Base-by-base conservation (phyloP, 2,329 filamentous ascomycete species). In the Alternaria brassicae region DNA sequence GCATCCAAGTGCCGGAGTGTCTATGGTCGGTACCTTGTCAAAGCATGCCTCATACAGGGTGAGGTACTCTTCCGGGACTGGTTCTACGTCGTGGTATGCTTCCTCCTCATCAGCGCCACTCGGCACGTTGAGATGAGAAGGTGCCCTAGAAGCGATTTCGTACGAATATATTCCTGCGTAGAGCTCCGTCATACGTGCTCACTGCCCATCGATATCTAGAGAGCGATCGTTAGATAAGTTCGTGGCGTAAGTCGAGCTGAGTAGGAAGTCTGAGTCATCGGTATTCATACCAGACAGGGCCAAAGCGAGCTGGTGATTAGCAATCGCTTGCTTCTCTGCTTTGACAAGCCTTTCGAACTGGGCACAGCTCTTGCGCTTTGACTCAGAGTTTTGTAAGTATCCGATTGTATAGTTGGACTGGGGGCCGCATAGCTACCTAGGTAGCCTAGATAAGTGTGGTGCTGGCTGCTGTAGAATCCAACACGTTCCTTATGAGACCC, bases 241-340 rank as follows among this genome's bases (percentile, higher is more conserved):
- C 6, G 49, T 39, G 36, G 60, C 51, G 34, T 53, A 56, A 3
- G 64, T 53, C 10, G 40, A 48, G 25, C 32, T 49, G 25, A 21
- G 41, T 42, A 56, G 19, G 44, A 17, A 28, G 3, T 42, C 28
- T 9, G 50, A 30, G 15, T 56, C 19, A 2, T 42, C 27, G 7
- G 36, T 28, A 2, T 36, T n/a, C 7, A 58, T 13, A 10, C 47
- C 52, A 8, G 56, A 44, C 15, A 69, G 36, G 12, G n/a, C 47
- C 42, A 58, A 45, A 15, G 62, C 64, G 13, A 68, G 51, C 10
- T 59, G 41, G 25, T 70, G 63, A 42, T 66, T 65, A 21, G 15
- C n/a, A 8, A 50, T 50, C 9, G 65, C 62, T 27, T 63, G 63
- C 12, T 36, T 51, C 45, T 69, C 65, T 45, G 65, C 61, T 19